Conservation (phyloP, 2,329 filamentous ascomycete species). For the Metarhizium anisopliae region DNA sequence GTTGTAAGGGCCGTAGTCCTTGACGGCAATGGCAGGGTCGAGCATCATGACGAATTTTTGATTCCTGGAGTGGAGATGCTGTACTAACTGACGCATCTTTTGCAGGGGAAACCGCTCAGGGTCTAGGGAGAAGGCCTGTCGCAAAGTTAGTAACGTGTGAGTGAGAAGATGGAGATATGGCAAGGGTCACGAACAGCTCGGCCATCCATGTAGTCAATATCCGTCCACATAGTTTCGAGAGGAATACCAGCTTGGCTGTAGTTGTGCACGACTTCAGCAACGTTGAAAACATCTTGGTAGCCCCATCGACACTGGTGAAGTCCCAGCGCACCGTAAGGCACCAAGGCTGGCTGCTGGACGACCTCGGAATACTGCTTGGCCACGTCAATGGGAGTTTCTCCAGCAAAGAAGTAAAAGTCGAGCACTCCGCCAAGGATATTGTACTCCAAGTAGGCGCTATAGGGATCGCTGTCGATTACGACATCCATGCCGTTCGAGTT, state of each 20-base stretch:
- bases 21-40: slow-evolving; percentile 58
- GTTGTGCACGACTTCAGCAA: slow-evolving; percentile 59
- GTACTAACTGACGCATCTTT: slow-evolving; percentile 56
- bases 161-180: neutral
- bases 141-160: neutral
- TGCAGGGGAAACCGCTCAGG: slow-evolving; percentile 52
- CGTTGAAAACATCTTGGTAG: slow-evolving; percentile 53
- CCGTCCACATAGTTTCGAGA: slow-evolving; percentile 45
- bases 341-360: slow-evolving; percentile 48
- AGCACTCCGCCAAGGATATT: slow-evolving; percentile 69
- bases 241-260: slow-evolving; percentile 58
- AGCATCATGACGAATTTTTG: slow-evolving; percentile 74
- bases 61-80: slow-evolving; percentile 55
- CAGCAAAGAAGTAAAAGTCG: slow-evolving; percentile 60
- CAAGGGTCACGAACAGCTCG: slow-evolving; percentile 11
- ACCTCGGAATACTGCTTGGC: slow-evolving; percentile 50
- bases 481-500: slow-evolving; percentile 74
- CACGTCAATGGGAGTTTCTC: slow-evolving; percentile 48
- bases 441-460: slow-evolving; percentile 62
- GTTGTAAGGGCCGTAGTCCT: slow-evolving; percentile 36
- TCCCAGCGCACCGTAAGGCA: slow-evolving; percentile 56
- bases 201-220: slow-evolving; percentile 29
- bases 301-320: slow-evolving; percentile 56
- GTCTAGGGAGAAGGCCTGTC: slow-evolving; percentile 51
- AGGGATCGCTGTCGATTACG: slow-evolving; percentile 55